Evolutionary conservation across 1,139 yeast species (phyloP).

Genomic region (Lodderomyces theae): DNA sequence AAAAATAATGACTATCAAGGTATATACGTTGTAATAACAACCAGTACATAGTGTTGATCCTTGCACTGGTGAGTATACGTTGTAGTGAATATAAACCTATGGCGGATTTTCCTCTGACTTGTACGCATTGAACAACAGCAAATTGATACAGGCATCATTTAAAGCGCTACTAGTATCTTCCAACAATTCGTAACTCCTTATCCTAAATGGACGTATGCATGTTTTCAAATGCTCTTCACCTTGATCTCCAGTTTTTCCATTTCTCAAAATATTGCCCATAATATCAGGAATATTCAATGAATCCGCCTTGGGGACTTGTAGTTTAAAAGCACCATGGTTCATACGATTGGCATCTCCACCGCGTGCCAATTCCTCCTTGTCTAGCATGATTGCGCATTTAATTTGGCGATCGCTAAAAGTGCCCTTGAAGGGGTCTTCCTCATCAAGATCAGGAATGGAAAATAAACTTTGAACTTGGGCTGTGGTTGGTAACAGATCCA

Average conservation of each 20-base stretch:
- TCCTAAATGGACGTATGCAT: conserved; percentile 19
- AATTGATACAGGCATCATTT: conserved; percentile 68
- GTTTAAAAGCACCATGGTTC: conserved; percentile 27
- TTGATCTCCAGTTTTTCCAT: conserved; percentile 1
- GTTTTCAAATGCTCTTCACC: conserved; percentile 8
- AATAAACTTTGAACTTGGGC: conserved; percentile 22
- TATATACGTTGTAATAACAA: too few relatives aligned
- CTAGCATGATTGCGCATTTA: conserved; percentile 30
- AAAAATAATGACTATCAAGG: background rate
- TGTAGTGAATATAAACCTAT: too few relatives aligned
- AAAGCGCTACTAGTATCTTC: conserved; percentile 64
- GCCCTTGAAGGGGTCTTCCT: conserved; percentile 24
- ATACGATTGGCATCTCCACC: conserved; percentile 36
- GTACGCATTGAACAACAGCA: conserved; percentile 74
- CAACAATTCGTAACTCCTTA: conserved; percentile 58
- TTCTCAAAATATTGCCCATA: conserved; percentile 6
- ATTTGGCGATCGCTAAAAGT: conserved; percentile 22
- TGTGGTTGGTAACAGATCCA: conserved; percentile 8
- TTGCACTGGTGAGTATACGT: too few relatives aligned
- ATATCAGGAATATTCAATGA: conserved; percentile 19
- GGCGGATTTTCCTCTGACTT: conserved; percentile 56
- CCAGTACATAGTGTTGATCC: too few relatives aligned
- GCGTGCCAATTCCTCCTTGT: conserved; percentile 30
- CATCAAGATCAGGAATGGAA: conserved; percentile 35
- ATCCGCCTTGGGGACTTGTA: conserved; percentile 18